phyloP scores from a whole-genome alignment of 805 yeast genomes.

The Yarrowia sp. region DNA sequence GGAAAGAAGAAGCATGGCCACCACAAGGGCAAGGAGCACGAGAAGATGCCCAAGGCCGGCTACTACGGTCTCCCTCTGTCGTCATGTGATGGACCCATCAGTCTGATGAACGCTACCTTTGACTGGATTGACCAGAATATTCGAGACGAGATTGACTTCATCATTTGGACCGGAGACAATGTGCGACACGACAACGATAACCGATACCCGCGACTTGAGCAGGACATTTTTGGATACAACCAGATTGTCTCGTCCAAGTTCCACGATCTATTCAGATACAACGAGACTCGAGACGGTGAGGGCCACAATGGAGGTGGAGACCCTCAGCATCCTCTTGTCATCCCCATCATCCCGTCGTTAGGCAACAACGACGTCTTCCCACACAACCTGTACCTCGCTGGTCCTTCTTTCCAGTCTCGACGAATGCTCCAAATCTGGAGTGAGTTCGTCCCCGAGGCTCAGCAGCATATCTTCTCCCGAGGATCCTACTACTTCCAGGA shows the following conservation, averaged over 20 bases:
- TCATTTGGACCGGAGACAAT: constrained; percentile 92
- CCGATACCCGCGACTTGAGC: constrained; percentile 72
- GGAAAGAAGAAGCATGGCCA: constrained; percentile 40
- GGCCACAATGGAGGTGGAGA: constrained; percentile 36
- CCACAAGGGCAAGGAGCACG: constrained; percentile 51
- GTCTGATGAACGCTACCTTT: constrained; percentile 66
- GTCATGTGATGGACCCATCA: constrained; percentile 80
- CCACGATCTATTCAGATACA: constrained; percentile 52
- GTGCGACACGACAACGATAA: constrained; percentile 86
- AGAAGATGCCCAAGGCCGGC: constrained; percentile 55
- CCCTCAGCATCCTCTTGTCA: constrained; percentile 40
- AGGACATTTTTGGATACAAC: constrained; percentile 73
- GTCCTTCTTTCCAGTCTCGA: constrained; percentile 87
- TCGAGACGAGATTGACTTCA: constrained; percentile 80
- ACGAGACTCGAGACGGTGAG: constrained; percentile 38
- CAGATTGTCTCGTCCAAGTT: constrained; percentile 61
- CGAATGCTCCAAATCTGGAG: constrained; percentile 79
- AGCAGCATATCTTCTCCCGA: constrained; percentile 72
- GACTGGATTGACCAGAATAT: constrained; percentile 70
- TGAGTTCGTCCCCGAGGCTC: constrained; percentile 75
- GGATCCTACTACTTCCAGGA: constrained; percentile 79
- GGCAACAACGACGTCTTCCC: constrained; percentile 93
- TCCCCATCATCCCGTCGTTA: constrained; percentile 68
- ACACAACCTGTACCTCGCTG: constrained; percentile 82
- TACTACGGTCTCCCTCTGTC: constrained; percentile 74